Evolutionary conservation across 768 basidiomycete species (phyloP).

Genomic region (Mycena floridula): DNA sequence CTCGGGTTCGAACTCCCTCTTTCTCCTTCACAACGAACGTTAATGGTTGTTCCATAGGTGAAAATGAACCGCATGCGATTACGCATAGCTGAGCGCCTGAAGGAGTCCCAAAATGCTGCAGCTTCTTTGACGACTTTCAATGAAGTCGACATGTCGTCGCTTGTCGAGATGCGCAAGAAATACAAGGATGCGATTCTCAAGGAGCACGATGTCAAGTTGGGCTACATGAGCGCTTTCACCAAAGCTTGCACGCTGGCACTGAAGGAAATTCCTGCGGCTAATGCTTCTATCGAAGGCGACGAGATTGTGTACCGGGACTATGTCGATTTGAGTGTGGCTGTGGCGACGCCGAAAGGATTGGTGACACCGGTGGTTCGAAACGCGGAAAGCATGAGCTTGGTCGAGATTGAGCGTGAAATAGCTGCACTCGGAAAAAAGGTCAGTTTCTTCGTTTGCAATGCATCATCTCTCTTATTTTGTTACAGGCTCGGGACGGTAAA

Average conservation of each 20-base stretch:
- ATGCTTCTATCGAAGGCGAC: conserved; percentile 91
- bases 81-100: conserved; percentile 94
- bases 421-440: conserved; percentile 87
- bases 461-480: conserved; percentile 3
- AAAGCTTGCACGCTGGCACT: conserved; percentile 80
- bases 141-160: conserved; percentile 97
- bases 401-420: conserved; percentile 93
- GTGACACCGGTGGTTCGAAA: conserved; percentile 96
- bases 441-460: conserved; percentile 1
- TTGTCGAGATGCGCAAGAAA: conserved; percentile 88
- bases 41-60: conserved; percentile 43
- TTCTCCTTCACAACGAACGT: not conserved
- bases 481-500: conserved; percentile 82
- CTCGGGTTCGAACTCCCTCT: conserved; percentile 49
- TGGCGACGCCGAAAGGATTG: conserved; percentile 94
- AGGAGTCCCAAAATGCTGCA: conserved; percentile 95
- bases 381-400: conserved; percentile 76
- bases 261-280: conserved; percentile 88
- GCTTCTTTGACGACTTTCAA: conserved; percentile 98
- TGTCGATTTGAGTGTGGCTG: conserved; percentile 92
- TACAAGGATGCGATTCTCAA: conserved; percentile 93
- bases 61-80: conserved; percentile 99
- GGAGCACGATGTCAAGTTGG: conserved; percentile 91
- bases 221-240: conserved; percentile 97
- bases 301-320: conserved; percentile 90